Percentiles rank a stretch among this genome's conserved stretches.
Evolutionary conservation across 1,284 basidiomycete genomes (phyloP).

Genomic region (Melampsora abietis-canadensis): DNA sequence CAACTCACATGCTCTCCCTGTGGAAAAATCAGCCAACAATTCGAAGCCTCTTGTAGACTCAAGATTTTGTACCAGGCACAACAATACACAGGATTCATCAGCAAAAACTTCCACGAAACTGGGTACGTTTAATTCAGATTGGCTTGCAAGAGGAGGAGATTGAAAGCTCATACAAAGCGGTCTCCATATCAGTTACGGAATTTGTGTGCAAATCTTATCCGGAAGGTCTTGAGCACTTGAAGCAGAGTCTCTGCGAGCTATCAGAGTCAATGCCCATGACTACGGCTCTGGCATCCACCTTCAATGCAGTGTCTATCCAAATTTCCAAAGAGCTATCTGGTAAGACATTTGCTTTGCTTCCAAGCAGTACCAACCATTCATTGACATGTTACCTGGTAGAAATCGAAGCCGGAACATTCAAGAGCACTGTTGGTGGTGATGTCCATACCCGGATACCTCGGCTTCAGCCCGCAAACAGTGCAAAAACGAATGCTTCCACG

Average conservation of each 20-base stretch:
- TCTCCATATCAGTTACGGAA: background rate
- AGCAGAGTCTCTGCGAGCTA: background rate
- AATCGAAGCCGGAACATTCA: constrained; percentile 1
- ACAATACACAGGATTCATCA: background rate
- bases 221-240: background rate
- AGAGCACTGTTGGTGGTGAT: background rate
- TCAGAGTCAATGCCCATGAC: background rate
- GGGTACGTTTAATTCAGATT: background rate
- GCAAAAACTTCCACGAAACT: background rate
- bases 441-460: background rate
- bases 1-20: background rate
- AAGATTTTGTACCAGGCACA: background rate
- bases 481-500: background rate
- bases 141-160: background rate
- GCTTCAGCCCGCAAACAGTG: background rate
- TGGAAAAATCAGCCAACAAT: background rate
- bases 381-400: background rate
- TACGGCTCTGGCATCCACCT: background rate
- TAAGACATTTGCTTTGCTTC: background rate
- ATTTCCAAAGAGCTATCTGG: background rate
- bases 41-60: background rate
- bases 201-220: background rate
- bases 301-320: background rate
- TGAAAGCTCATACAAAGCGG: background rate
- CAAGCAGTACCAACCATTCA: background rate